Evolutionary conservation across 345 rosid species (phyloP), one percentile per base, ranked within the genome.

Genomic region (Melaleuca alternifolia): DNA sequence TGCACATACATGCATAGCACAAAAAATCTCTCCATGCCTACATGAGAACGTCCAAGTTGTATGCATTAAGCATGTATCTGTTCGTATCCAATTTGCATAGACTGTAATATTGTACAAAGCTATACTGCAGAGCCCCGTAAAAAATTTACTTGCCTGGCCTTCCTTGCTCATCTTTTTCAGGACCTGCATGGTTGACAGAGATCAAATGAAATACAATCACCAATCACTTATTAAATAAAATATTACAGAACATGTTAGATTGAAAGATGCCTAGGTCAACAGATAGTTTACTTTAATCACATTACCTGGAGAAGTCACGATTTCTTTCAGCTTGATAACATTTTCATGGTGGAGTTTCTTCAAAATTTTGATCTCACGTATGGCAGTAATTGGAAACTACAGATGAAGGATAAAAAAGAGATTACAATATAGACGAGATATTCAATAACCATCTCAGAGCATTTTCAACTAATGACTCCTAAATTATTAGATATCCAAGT

Each of bases 101-200:
- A 52, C 48, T 54, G 46, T 18, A 83, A 28, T 20, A 18, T 51
- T 28, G 8, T 83, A 51, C 33, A 37, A 76, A 51, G 81, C 30
- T 10, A 28, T 5, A 79, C 77, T 28, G 56, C 6, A 84, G 50
- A 24, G 50, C 85, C 23, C 53, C 5, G 44, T 51, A 83, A 12
- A 12, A 26, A 90, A 54, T 50, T 50, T 28, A 90, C 94, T 93
- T 87, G 90, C 99, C 98, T 92, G 96, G 93, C 84, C 92, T 93
- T 86, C 96, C 99, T 88, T 94, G 98, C 81, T 97, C 98, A 84
- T 96, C 98, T 87, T 89, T 96, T 92, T 94, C 98, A 41, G 96
- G 96, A 88, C 98, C 99, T 96, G 90, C 37, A 54, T 71, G 79
- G 79, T 16, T 37, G 24, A 33, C 16, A 33, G 46, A 18, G 79